Conservation (phyloP, 768 basidiomycete genomes). For the Lentinula aciculospora region DNA sequence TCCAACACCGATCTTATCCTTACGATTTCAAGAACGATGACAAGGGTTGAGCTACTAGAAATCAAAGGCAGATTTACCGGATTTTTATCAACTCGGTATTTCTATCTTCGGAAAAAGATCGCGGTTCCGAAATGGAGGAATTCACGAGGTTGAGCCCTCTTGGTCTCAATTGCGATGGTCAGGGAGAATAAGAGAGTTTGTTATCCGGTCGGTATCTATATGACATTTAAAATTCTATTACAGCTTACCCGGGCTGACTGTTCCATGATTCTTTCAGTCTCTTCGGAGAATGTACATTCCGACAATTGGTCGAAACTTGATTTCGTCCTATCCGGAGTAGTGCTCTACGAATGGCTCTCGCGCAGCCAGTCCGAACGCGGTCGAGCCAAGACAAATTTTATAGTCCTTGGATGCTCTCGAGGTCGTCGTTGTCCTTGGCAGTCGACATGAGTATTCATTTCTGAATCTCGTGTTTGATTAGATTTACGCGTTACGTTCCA, state of each 20-base stretch:
- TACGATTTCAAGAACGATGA: too few relatives aligned
- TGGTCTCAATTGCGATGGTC: background rate
- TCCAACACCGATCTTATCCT: too few relatives aligned
- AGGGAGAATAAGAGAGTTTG: background rate
- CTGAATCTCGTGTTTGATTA: background rate
- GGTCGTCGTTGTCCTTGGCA: background rate
- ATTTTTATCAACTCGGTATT: background rate
- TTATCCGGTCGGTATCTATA: too few relatives aligned
- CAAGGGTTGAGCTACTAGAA: background rate
- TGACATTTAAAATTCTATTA: background rate
- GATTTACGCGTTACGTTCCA: background rate
- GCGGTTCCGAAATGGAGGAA: background rate
- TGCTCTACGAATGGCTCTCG: background rate
- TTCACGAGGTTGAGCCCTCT: background rate
- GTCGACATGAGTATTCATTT: background rate
- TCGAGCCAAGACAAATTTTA: background rate
- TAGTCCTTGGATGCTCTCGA: background rate
- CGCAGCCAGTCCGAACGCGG: background rate
- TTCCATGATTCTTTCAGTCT: background rate
- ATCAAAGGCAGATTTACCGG: background rate
- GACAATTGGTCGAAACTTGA: background rate
- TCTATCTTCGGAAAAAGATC: background rate
- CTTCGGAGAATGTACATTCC: background rate
- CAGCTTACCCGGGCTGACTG: background rate
- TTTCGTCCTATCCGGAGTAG: background rate